Base-by-base conservation (phyloP, 2,329 filamentous ascomycete species). In the Fusarium marasasianum region DNA sequence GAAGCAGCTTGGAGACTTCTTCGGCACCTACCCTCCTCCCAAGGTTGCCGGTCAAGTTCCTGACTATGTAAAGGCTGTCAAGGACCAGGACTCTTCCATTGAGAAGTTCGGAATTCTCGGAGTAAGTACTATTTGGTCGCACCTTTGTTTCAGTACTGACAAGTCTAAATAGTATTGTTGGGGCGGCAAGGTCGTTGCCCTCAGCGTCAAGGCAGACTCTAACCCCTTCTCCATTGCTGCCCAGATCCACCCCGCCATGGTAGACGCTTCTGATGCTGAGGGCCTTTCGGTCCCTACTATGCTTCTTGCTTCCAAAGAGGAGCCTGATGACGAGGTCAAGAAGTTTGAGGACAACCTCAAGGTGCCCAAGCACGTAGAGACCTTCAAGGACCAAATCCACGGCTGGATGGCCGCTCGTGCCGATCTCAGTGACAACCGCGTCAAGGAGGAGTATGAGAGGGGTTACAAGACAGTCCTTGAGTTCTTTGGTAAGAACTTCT, bases 361-460 rank as follows among this genome's bases (percentile, higher is more conserved):
- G 35, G 87, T 83, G 5, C 82, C 87, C 66, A 90, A 90, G 77
- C 86, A 91, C 71, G 87, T 92, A 60, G 91, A 93, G 84, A 90
- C 81, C n/a, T 93, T 92, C 77, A 76, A 78, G 31, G 90, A 90
- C 77, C 91, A 92, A 86, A 87, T 91, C 78, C 92, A 94, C 81
- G 92, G 92, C 50, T 94, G 91, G 91, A 94, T 93, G 92, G 90
- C 89, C 3, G 91, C 92, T 3, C 87, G 91, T 33, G 86, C 88
- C 1, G 83, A 93, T 77, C 82, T 93, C 37, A 84, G 86, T 40
- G 84, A 91, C 53, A 82, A 85, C 55, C 86, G 85, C 47, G 87
- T 90, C 78, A 89, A 87, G 81, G 86, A 88, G 73, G 91, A 91
- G 83, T 91, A 91, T 71, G 84, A 85, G 53, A 87, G 91, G 53